Evolutionary conservation across 495 filamentous ascomycete species (phyloP).

Genomic region (Talaromyces adpressus): DNA sequence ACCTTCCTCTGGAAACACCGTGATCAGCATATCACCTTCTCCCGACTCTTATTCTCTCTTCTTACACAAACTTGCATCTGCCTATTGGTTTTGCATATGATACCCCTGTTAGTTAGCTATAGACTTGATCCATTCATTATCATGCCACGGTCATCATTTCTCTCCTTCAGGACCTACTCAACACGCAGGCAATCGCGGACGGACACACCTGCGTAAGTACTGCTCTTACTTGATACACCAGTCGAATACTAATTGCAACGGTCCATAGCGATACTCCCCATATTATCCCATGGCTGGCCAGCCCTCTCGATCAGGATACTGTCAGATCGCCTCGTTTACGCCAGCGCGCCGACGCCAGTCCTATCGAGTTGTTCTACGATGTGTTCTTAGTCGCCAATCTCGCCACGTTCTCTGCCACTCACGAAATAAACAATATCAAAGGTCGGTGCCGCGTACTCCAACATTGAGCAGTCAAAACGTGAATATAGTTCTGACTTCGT

Average conservation of each 20-base stretch:
- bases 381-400: constrained; percentile 65
- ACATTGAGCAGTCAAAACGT: background rate
- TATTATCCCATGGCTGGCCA: constrained; percentile 26
- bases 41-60: background rate
- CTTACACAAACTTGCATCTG: background rate
- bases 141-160: constrained; percentile 10
- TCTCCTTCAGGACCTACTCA: constrained; percentile 10
- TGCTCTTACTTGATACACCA: background rate
- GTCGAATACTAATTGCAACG: background rate
- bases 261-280: background rate
- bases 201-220: background rate
- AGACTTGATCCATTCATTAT: background rate
- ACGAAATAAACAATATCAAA: constrained; percentile 43
- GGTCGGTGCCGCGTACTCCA: constrained; percentile 14
- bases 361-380: constrained; percentile 61
- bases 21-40: background rate
- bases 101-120: constrained; percentile 10
- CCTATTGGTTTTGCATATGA: background rate
- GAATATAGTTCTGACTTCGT: background rate
- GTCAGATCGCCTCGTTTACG: constrained; percentile 20
- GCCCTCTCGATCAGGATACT: constrained; percentile 22
- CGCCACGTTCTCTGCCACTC: constrained; percentile 52
- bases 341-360: constrained; percentile 39
- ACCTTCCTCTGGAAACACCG: background rate
- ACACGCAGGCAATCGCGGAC: constrained; percentile 5